phyloP scores from a whole-genome alignment of 2,329 filamentous ascomycete genomes.

The Talaromyces marneffei region DNA sequence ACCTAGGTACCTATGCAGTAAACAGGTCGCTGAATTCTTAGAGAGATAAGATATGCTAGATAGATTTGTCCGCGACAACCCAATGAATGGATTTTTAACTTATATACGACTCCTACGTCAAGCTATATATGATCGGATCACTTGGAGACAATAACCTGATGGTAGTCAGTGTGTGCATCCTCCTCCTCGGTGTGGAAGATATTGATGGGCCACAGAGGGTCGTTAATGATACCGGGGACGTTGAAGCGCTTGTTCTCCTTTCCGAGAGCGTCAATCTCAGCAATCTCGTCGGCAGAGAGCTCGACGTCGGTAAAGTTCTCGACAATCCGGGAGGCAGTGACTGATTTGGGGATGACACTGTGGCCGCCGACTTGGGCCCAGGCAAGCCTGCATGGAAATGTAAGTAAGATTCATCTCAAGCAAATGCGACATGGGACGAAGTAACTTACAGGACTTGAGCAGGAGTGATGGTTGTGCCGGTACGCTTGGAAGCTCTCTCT shows the following conservation, averaged over 20 bases:
- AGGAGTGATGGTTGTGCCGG: conserved; percentile 28
- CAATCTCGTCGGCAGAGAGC: conserved; percentile 34
- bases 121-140: too few relatives aligned
- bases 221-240: conserved; percentile 34
- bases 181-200: conserved; percentile 52
- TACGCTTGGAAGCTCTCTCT: conserved; percentile 46
- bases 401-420: not conserved
- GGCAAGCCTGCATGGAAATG: conserved; percentile 24
- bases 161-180: conserved; percentile 37
- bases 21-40: not conserved
- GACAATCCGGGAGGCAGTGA: conserved; percentile 38
- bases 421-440: too few relatives aligned
- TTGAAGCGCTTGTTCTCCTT: conserved; percentile 34
- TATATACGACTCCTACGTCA: not conserved
- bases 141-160: conserved; percentile 37
- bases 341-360: conserved; percentile 40
- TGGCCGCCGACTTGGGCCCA: conserved; percentile 38
- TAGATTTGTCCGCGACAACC: too few relatives aligned
- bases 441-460: conserved; percentile 32
- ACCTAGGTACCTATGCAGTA: not conserved
- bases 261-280: conserved; percentile 30
- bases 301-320: conserved; percentile 41
- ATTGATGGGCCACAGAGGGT: conserved; percentile 53
- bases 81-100: not conserved
- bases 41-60: too few relatives aligned